These are phyloP conservation scores for Kregervanrija delftensis DNA, from an alignment of 805 yeast species.

Conservation along the genomic window DNA sequence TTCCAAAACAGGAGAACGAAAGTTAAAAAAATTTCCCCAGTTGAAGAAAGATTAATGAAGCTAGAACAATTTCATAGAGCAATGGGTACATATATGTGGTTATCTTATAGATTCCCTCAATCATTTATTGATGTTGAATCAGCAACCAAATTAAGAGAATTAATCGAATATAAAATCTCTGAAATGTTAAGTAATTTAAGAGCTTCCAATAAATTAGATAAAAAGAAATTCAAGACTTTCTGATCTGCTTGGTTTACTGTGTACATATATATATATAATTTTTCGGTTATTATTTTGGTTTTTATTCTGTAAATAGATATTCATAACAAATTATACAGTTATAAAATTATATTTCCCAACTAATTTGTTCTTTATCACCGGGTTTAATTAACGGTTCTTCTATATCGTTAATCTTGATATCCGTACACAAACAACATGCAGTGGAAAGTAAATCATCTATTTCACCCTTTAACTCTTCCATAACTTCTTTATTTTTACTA, in stretches of 20 bases:
- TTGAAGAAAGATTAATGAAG: constrained; percentile 25
- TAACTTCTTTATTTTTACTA: constrained; percentile 24
- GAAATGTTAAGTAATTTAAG: constrained; percentile 36
- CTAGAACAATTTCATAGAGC: constrained; percentile 65
- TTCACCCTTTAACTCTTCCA: constrained; percentile 32
- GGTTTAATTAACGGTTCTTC: constrained; percentile 53
- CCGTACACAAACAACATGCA: constrained; percentile 75
- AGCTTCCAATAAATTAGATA: constrained; percentile 12
- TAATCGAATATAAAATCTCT: constrained; percentile 58
- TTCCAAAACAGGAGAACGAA: constrained; percentile 12
- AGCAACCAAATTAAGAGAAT: constrained; percentile 59
- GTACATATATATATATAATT: neutral
- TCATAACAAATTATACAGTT: neutral
- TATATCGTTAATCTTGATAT: constrained; percentile 57
- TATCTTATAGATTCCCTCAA: constrained; percentile 80
- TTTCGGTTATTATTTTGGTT: neutral
- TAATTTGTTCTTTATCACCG: constrained; percentile 33
- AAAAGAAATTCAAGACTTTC: constrained; percentile 15
- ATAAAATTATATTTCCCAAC: constrained; percentile 41
- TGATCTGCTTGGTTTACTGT: neutral
- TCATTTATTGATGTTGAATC: constrained; percentile 70
- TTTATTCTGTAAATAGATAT: neutral
- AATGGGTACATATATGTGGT: constrained; percentile 72
- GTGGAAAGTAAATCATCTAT: constrained; percentile 54
- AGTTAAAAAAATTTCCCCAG: constrained; percentile 18